A percentile compares a stretch with the other conserved stretches of the same genome.
These are phyloP conservation scores for Dichomitus squalens DNA, from an alignment of 1,284 basidiomycete species.

Conservation along the genomic window DNA sequence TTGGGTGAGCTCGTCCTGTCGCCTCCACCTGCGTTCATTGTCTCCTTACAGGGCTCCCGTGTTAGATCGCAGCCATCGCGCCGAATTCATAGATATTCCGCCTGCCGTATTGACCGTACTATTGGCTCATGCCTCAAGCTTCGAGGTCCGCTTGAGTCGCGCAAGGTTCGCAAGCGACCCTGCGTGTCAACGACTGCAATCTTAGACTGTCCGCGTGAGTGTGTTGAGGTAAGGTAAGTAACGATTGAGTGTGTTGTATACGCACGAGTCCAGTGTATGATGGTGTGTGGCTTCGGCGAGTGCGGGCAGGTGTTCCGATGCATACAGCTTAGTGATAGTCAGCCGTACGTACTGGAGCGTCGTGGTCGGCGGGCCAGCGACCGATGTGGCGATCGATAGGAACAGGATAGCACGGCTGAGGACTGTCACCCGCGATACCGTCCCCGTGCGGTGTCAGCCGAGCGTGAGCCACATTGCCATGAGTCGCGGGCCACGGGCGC, in stretches of 20 bases:
- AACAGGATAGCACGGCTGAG: background rate
- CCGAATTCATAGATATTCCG: background rate
- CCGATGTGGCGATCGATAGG: background rate
- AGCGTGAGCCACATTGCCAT: too few species aligned
- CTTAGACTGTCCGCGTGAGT: background rate
- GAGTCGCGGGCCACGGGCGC: too few species aligned
- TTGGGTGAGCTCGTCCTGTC: background rate
- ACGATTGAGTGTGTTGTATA: background rate
- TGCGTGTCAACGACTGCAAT: too few species aligned
- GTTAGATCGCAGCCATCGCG: background rate
- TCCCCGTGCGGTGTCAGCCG: too few species aligned
- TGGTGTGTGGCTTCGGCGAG: too few species aligned
- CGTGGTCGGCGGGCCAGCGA: too few species aligned
- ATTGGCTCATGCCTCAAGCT: background rate
- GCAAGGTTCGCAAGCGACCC: too few species aligned
- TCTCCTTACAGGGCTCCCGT: background rate
- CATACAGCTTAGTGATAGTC: background rate
- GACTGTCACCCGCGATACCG: too few species aligned
- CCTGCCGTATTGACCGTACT: background rate
- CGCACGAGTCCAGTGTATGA: too few species aligned
- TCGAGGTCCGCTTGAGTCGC: background rate
- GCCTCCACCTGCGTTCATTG: background rate
- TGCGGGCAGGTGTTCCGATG: slow-evolving; percentile 1
- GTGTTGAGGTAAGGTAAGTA: background rate
- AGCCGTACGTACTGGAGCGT: too few species aligned